phyloP scores from a whole-genome alignment of 2,329 filamentous ascomycete species.

The Hypoxylon sp. region DNA sequence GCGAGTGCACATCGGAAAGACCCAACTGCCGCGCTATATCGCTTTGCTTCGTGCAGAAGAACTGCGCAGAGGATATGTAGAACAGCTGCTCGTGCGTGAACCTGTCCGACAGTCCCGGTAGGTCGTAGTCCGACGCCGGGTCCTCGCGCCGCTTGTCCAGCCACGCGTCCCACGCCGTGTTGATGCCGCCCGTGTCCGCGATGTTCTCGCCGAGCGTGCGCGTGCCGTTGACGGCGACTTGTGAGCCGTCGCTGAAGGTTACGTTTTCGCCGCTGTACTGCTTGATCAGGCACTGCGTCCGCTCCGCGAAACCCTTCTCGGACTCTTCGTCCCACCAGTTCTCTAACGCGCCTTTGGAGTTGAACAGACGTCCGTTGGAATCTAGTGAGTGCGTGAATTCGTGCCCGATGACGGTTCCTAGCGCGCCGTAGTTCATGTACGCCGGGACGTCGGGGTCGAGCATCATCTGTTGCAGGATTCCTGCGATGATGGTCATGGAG shows the following conservation, averaged over 20 bases:
- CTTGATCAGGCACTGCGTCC: conserved; percentile 15
- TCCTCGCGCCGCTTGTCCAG: conserved; percentile 27
- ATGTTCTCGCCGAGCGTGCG: conserved; percentile 31
- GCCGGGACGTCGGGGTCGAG: conserved; percentile 23
- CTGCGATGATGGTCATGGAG: conserved; percentile 22
- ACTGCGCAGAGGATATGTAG: conserved; percentile 25
- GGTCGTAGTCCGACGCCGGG: conserved; percentile 23
- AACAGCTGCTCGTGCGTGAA: conserved; percentile 35
- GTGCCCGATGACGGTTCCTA: conserved; percentile 26
- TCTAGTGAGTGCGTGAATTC: conserved; percentile 35
- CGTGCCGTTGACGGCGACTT: conserved; percentile 20
- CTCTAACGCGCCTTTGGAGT: conserved; percentile 8
- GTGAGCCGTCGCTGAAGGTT: conserved; percentile 9
- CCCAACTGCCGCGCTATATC: background rate
- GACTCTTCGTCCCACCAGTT: conserved; percentile 30
- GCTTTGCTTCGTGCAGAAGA: conserved; percentile 21
- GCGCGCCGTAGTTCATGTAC: conserved; percentile 31
- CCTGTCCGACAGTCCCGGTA: conserved; percentile 10
- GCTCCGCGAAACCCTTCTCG: conserved; percentile 12
- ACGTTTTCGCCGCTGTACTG: conserved; percentile 17
- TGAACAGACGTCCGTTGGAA: conserved; percentile 9
- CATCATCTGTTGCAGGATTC: conserved; percentile 18
- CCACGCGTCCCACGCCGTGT: conserved; percentile 35
- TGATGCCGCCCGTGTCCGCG: conserved; percentile 33
- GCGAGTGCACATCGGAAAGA: conserved; percentile 14